Evolutionary conservation across 2,329 filamentous ascomycete genomes (phyloP), one percentile per base, ranked within the genome.

Genomic region (Penicillium vulpinum): DNA sequence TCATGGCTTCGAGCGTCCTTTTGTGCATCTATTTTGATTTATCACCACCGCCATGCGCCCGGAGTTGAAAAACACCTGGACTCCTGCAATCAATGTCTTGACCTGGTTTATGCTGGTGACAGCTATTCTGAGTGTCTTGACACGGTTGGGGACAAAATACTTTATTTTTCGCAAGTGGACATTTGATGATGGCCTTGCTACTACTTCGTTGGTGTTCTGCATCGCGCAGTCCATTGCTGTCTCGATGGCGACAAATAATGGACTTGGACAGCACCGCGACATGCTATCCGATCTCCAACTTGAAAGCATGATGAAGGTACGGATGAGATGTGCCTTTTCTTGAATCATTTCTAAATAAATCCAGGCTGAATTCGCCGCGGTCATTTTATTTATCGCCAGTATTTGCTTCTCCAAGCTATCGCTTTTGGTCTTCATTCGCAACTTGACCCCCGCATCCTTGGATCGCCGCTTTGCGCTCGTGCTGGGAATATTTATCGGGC

Each of bases 71-170:
- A 51, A 58, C 9, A 56, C 58, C 5, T 58, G 58, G 60, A 58
- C 57, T 2, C 64, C 69, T 8, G 49, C 63, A 1, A 53, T 70
- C 55, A 67, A 65, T 21, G 59, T 71, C 16, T 8, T 67, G 18
- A 62, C 67, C 15, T 70, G 65, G 67, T 68, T 69, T 39, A 54
- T 71, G 39, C 55, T 71, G 39, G 65, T 67, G 13, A 62, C 68
- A 8, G 54, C 62, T 5, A 60, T 66, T 40, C 44, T 70, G 15
- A 62, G 65, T 28, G 62, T 70, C 2, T 50, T 64, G 13, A 62
- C 64, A 40, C 61, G 68, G 4, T 38, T 71, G 2, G 63, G 65
- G 4, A 65, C 63, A 5, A 71, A 70, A 44, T 53, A 61, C 18
- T 64, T 62, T 38, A 63, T 69, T 21, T 64, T 62, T 48, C 62